Base-by-base conservation (phyloP, 768 basidiomycete species). In the Leccinum subtestaceum region DNA sequence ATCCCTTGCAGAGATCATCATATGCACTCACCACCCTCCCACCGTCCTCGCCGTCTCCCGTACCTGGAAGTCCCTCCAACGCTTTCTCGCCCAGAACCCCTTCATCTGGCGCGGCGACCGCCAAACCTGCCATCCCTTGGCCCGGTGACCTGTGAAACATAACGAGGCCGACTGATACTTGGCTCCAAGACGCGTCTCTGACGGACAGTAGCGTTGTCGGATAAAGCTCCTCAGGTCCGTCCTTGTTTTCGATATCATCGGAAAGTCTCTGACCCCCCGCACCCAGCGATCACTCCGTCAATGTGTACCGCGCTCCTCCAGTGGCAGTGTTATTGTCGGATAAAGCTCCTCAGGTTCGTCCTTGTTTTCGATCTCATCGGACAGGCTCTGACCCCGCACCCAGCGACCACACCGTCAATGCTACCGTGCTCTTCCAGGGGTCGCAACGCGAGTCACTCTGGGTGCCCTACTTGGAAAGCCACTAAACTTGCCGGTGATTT, bases 61-160 rank as follows among this genome's bases (percentile, higher is more conserved):
- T 8, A 80, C 80, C 43, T 84, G 77, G 75, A 84, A 82, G 58
- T 77, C 73, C 60, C 75, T 88, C 9, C 81, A 82, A 64, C 65
- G 64, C 3, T 79, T 80, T 0, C 76, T 90, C 4, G 72, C 80
- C 1, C 70, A 71, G 49, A 77, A 78, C 23, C 71, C 74, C 10
- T 86, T 76, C 65, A 84, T 91, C 50, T 91, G 88, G 88, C 80
- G 79, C 23, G 68, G 72, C 8, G 79, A 79, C 32, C 78, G 88
- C 25, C 60, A 74, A 27, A 63, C 70, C 10, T 78, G 69, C 61
- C 21, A 54, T 4, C 75, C 75, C 1, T n/a, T 6, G 1, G 65
- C 76, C 5, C 70, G 72, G 56, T 15, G 75, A 65, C 12, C 73
- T 65, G 1, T 82, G 81, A 66, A 54, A 45, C 11, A 58, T 6